Conservation (phyloP, 148 eudicot genomes). For the Nepenthes mirabilis region DNA sequence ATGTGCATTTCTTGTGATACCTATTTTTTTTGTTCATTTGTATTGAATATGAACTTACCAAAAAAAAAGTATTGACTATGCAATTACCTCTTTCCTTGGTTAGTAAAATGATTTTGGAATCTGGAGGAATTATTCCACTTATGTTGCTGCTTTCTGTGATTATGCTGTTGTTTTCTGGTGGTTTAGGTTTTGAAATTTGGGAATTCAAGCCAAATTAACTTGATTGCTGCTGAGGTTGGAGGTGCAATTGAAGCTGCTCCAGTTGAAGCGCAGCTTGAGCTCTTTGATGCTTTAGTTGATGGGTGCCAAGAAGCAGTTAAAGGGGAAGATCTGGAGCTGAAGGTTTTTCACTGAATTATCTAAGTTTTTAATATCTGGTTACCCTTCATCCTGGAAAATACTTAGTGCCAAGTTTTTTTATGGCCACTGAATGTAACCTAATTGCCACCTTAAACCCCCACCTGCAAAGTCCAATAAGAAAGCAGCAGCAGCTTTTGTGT, state of each 20-base stretch:
- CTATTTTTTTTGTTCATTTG: neutral
- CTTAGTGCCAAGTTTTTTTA: too few species aligned
- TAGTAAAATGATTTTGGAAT: neutral
- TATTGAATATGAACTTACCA: neutral
- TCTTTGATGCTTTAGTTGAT: conserved; percentile 77
- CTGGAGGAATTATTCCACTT: neutral
- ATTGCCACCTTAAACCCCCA: too few species aligned
- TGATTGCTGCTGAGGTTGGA: conserved; percentile 81
- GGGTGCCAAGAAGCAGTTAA: conserved; percentile 86
- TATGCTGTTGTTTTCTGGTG: neutral
- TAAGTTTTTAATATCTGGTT: too few species aligned
- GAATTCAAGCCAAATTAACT: conserved; percentile 69
- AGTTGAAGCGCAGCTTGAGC: conserved; percentile 80
- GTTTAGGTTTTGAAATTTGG: conserved; percentile 88
- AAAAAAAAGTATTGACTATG: too few species aligned
- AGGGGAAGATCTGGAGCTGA: conserved; percentile 51
- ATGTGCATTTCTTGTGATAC: too few species aligned
- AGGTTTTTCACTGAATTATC: conserved; percentile 27
- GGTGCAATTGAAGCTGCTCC: conserved; percentile 90
- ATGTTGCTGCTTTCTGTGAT: neutral
- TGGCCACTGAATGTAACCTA: too few species aligned
- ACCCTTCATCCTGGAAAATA: too few species aligned
- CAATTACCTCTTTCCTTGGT: too few species aligned
- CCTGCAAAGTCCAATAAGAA: too few species aligned
- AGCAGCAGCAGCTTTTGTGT: too few species aligned